Evolutionary conservation across 1,284 basidiomycete species (phyloP), one percentile per base, ranked within the genome.

Genomic region (Ceratobasidium sp.): DNA sequence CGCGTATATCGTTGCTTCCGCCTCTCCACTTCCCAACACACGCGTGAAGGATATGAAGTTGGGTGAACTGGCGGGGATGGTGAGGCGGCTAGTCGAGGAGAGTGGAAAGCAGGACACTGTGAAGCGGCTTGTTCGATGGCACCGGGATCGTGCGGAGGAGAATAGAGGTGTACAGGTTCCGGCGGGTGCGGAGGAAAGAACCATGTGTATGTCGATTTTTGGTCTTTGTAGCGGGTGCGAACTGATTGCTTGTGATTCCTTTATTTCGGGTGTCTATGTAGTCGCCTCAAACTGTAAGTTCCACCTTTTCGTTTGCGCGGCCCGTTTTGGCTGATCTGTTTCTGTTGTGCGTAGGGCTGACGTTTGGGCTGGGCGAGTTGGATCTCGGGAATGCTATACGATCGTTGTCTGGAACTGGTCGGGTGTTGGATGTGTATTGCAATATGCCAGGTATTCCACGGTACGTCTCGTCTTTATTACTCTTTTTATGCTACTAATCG

Each of bases 371-470:
- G 16, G 71, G 71, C n/a, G 71, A 55, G 7, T 27, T 75, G 1
- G 55, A 41, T 20, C 14, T 65, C 46, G 3, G 20, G 16, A 64
- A 8, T 16, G 35, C 30, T 12, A 41, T 75, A 0, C 57, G 46
- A 2, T 48, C 71, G 4, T 18, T 10, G 0, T 64, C 59, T 1
- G 71, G 71, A 12, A 64, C 71, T 33, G 71, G 71, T 10, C 23
- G 38, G 16, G 59, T 75, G 16, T 10, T 75, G 20, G 71, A 75
- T n/a, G 59, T 65, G 6, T 75, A 75, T 54, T 75, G 71, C 6
- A 41, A 60, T 8, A 54, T 75, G 60, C 71, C 60, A 0, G 60
- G 71, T 8, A 75, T 75, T 2, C 71, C 71, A 52, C 60, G 71
- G 71, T 74, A 20, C 16, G 71, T 46, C 30, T 30, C 14, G 6